phyloP scores from a whole-genome alignment of 2,329 filamentous ascomycete species.

The Cladosporium sp. region DNA sequence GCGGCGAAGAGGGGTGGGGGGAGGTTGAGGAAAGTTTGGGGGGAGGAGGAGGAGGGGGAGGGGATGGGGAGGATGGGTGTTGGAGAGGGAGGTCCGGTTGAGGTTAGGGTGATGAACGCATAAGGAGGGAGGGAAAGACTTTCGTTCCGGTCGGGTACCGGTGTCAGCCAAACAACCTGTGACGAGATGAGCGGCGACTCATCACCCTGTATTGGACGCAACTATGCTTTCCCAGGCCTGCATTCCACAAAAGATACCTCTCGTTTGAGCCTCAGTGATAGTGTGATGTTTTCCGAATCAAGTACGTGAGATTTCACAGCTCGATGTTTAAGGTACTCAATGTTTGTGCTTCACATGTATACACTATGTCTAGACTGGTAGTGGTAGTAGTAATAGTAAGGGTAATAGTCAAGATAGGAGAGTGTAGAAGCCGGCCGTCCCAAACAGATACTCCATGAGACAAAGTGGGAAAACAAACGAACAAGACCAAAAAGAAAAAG shows the following conservation, averaged over 20 bases:
- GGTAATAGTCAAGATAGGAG: background rate
- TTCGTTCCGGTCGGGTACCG: no score
- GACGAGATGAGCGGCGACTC: background rate
- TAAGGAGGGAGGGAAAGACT: background rate
- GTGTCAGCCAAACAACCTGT: no score
- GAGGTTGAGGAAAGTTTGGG: constrained; percentile 36
- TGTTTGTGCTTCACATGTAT: background rate
- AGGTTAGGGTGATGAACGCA: no score
- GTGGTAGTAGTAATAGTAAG: background rate
- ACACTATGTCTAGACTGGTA: background rate
- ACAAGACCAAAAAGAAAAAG: no score
- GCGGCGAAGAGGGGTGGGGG: constrained; percentile 34
- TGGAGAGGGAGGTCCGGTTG: background rate
- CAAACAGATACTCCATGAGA: background rate
- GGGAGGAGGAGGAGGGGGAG: constrained; percentile 21
- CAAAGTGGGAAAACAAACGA: background rate
- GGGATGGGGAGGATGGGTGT: constrained; percentile 3
- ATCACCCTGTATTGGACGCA: background rate
- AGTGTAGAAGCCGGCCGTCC: background rate
- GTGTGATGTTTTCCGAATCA: background rate
- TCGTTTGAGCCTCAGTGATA: background rate
- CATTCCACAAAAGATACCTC: no score
- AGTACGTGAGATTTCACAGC: background rate
- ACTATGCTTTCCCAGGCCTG: background rate
- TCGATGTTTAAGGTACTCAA: background rate